Conservation (phyloP, 2,329 filamentous ascomycete species). For the Akanthomyces lecanii region DNA sequence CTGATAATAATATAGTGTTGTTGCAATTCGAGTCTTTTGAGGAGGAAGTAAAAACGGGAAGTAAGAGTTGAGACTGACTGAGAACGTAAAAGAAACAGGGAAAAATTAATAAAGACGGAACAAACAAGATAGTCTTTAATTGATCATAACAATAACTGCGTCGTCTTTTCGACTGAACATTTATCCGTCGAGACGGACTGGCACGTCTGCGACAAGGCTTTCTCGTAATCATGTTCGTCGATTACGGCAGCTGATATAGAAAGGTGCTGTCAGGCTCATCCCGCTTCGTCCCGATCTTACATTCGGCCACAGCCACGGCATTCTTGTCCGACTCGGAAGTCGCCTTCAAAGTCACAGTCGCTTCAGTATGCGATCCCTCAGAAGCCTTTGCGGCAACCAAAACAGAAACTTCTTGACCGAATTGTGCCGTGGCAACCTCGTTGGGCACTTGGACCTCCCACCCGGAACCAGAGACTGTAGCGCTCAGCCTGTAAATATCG, state of each 20-base stretch:
- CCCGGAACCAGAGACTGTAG: conserved; percentile 39
- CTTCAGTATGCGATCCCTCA: conserved; percentile 29
- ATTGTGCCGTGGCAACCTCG: conserved; percentile 37
- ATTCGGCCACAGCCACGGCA: conserved; percentile 28
- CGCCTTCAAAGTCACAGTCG: conserved; percentile 39
- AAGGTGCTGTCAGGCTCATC: not conserved
- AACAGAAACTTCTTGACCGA: conserved; percentile 35
- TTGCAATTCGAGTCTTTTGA: too few species aligned
- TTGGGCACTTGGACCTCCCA: conserved; percentile 44
- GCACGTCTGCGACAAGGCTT: not conserved
- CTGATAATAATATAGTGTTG: too few species aligned
- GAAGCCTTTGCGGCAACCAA: conserved; percentile 39
- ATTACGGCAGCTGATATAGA: not conserved
- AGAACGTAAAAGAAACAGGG: too few species aligned
- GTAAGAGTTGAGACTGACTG: too few species aligned
- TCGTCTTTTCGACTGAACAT: too few species aligned
- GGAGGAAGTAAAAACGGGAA: too few species aligned
- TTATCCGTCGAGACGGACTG: too few species aligned
- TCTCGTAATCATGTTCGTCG: not conserved
- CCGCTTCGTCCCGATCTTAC: conserved; percentile 23
- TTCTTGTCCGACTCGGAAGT: conserved; percentile 41
- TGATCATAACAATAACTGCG: too few species aligned
- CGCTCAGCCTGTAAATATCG: conserved; percentile 46
- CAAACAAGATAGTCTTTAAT: too few species aligned
- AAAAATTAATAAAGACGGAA: too few species aligned